Conservation (phyloP, 352 stramenopile species). For the Phytophthora capsici region DNA sequence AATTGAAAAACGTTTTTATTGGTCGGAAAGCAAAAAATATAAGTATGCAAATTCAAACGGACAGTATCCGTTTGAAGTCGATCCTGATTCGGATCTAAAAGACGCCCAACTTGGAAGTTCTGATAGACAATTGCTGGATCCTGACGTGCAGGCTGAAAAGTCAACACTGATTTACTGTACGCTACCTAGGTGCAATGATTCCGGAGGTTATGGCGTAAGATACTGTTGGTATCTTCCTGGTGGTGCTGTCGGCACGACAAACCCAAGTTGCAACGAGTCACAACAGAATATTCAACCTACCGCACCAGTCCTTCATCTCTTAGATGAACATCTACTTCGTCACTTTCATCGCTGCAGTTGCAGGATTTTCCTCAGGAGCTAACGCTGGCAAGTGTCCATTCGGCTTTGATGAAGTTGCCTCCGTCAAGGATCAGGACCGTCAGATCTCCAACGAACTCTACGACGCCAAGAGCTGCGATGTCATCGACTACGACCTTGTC, state of each 20-base stretch:
- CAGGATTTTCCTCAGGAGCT: conserved; percentile 17
- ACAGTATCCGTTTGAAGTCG: no score
- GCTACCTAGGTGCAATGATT: not conserved
- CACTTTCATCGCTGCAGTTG: conserved; percentile 40
- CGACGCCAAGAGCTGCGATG: conserved; percentile 35
- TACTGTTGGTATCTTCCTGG: not conserved
- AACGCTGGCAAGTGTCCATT: conserved; percentile 38
- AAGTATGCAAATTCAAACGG: no score
- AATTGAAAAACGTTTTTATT: not conserved
- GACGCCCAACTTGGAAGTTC: no score
- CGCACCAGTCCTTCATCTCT: conserved; percentile 3
- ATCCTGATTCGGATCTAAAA: not conserved
- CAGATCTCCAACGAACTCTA: conserved; percentile 41
- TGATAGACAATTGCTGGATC: no score
- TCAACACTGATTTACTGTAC: not conserved
- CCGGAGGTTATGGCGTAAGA: not conserved
- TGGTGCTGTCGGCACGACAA: no score
- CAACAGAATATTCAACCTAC: conserved; percentile 21
- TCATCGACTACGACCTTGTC: conserved; percentile 56
- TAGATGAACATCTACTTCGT: conserved; percentile 49
- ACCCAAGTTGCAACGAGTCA: conserved; percentile 11
- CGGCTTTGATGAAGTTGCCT: conserved; percentile 37
- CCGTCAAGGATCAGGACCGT: conserved; percentile 37
- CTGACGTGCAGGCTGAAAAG: not conserved
- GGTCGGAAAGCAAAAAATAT: no score